A percentile compares a stretch with the other conserved stretches of the same genome.
Evolutionary conservation across 352 stramenopile species (phyloP).

Genomic region (Pythium phragmitis): DNA sequence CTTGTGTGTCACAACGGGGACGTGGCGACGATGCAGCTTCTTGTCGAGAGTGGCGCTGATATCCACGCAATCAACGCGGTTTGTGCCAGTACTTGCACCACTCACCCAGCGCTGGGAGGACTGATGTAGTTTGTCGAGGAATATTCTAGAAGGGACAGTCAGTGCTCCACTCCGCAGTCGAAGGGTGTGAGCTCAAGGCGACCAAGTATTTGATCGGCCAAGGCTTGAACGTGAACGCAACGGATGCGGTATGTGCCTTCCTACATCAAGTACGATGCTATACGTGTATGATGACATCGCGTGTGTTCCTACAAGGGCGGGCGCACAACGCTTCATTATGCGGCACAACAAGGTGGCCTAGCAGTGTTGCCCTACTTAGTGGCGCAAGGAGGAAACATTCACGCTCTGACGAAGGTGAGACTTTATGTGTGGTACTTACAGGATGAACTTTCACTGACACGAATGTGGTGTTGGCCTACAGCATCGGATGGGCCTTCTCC

Average conservation of each 20-base stretch:
- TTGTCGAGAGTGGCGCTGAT: not conserved
- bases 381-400: not conserved
- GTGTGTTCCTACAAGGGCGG: not conserved
- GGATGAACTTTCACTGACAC: too few relatives aligned
- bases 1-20: not conserved
- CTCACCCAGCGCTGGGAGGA: not conserved
- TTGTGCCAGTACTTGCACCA: not conserved
- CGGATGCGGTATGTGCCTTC: not conserved
- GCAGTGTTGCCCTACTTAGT: not conserved
- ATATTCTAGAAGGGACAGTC: not conserved
- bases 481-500: too few relatives aligned
- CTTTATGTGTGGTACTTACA: too few relatives aligned
- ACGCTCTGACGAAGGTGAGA: not conserved
- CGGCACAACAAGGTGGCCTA: not conserved
- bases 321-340: not conserved
- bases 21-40: not conserved
- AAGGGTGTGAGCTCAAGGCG: not conserved
- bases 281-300: too few relatives aligned
- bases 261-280: not conserved
- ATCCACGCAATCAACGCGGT: not conserved
- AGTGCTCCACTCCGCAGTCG: not conserved
- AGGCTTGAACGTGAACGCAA: not conserved
- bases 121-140: not conserved
- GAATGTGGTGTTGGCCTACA: too few relatives aligned
- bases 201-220: not conserved